Percentiles rank a stretch among this genome's conserved stretches.
Evolutionary conservation across 352 stramenopile genomes (phyloP).

Genomic region (Globisporangium cystogenes): DNA sequence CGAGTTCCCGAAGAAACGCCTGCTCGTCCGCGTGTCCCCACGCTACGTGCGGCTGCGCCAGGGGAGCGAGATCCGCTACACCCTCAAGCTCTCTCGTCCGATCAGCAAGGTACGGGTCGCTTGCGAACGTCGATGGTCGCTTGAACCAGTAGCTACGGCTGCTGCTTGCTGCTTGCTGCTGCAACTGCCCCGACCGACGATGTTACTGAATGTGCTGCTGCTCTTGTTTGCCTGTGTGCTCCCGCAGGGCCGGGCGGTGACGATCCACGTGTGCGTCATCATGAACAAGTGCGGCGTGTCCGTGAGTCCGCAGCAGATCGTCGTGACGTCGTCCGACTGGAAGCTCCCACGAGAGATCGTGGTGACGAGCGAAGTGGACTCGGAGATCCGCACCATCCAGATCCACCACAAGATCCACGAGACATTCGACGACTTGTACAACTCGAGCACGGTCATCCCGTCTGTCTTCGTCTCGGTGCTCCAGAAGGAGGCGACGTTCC

Average conservation of each 20-base stretch:
- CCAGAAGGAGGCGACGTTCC: constrained; percentile 64
- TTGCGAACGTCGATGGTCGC: not conserved
- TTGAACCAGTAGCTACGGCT: not conserved
- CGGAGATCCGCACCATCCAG: constrained; percentile 55
- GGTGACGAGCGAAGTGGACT: constrained; percentile 33
- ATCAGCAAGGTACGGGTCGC: constrained; percentile 32
- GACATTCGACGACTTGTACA: constrained; percentile 44
- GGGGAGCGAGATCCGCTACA: constrained; percentile 57
- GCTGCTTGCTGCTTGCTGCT: too few species aligned
- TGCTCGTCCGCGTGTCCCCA: constrained; percentile 47
- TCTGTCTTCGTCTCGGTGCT: constrained; percentile 68
- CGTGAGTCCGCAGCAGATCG: constrained; percentile 32
- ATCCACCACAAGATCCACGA: constrained; percentile 72
- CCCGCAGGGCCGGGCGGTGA: constrained; percentile 39
- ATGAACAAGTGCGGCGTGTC: constrained; percentile 61
- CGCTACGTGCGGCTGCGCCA: constrained; percentile 60
- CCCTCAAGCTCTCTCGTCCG: constrained; percentile 40
- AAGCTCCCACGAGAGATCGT: constrained; percentile 37
- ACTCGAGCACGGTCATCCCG: constrained; percentile 33
- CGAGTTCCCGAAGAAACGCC: constrained; percentile 24
- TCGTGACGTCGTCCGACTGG: constrained; percentile 54
- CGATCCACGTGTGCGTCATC: constrained; percentile 54
- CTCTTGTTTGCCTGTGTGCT: not conserved
- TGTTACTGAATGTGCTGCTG: not conserved
- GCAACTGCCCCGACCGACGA: too few species aligned